Base-by-base conservation (phyloP, 805 yeast species). In the Zygotorulaspora florentina region DNA sequence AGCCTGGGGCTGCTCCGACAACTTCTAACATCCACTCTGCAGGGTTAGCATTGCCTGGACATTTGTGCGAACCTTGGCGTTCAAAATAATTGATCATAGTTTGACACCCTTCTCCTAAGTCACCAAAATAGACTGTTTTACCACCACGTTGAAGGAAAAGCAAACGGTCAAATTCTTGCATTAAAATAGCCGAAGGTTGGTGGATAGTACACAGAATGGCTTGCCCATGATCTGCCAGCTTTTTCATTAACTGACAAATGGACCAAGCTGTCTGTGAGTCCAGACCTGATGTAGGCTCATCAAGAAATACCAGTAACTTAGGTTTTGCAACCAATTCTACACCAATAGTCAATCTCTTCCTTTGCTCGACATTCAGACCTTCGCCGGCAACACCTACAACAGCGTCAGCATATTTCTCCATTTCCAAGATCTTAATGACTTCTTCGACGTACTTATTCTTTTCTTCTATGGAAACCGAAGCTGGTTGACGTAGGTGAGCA, bases 21-120 rank as follows among this genome's bases (percentile, higher is more conserved):
- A 82, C 85, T 51, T 85, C 85, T 66, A 88, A 72, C 95, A 88
- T 88, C 93, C 95, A 88, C 69, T 87, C 96, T 11, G 90, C 91
- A 27, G 91, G 93, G 54, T 85, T 85, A 4, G 87, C 88, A 35
- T 73, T 72, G 6, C 72, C 68, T 16, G 90, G 89, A 68, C 90
- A 85, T 45, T 70, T 69, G 20, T 73, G 75, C 35, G 89, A 79
- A 43, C 88, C 89, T 52, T 83, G 65, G 3, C 63, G 61, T 62
- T 84, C 88, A 57, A 85, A 83, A 60, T 84, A 84, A 42, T 76
- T 66, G 46, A 83, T 81, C 69, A 84, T 71, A 2, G 78, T 72
- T 36, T 63, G 59, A 55, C 79, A 80, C 55, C 80, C 75, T 30
- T 73, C 64, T 45, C 91, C 90, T 38, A 62, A 52, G 40, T 82